Evolutionary conservation across 164 flowering plant species (phyloP), one percentile per base, ranked within the genome.

Genomic region (Sedum album): DNA sequence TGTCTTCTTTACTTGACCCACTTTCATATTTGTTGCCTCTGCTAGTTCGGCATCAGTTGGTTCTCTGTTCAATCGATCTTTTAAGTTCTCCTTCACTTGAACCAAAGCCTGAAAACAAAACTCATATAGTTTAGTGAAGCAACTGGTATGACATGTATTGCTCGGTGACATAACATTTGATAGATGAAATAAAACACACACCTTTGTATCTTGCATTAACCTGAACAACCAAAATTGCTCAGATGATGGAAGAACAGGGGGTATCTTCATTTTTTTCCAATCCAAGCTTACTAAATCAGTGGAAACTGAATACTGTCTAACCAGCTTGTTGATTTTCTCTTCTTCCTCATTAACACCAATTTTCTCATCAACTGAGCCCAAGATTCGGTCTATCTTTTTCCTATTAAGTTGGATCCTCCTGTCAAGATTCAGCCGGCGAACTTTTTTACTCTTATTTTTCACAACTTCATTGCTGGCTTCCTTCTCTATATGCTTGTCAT

Each of bases 161-260:
- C 8, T 6, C 13, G 18, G 3, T 26, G 15, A 28, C n/a, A 18
- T 1, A 57, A 30, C 18, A 13, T 26, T 28, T 9, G 31, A 57
- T 26, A 11, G 62, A 36, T 4, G 6, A 46, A 36, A 48, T 6
- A 23, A 31, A 49, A 31, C 28, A 31, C 69, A 77, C 64, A 95
- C 99, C 90, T 95, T 95, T 91, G 83, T 79, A 14, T 96, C 96
- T 66, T 92, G 93, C 91, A 95, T 87, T 74, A 92, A 74, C 74
- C 86, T 86, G 78, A 95, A 95, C 67, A 95, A 75, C 91, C 90
- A 84, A 39, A 83, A 33, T 73, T 95, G 99, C 69, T 91, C 96
- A 17, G 87, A 79, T 38, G 97, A 84, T 69, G 96, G 75, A 73
- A 95, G 94, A 73, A 92, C 60, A 21, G 60, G 60, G 28, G 60